phyloP scores from a whole-genome alignment of 2,329 filamentous ascomycete genomes.

The Atkinsonella texensis region DNA sequence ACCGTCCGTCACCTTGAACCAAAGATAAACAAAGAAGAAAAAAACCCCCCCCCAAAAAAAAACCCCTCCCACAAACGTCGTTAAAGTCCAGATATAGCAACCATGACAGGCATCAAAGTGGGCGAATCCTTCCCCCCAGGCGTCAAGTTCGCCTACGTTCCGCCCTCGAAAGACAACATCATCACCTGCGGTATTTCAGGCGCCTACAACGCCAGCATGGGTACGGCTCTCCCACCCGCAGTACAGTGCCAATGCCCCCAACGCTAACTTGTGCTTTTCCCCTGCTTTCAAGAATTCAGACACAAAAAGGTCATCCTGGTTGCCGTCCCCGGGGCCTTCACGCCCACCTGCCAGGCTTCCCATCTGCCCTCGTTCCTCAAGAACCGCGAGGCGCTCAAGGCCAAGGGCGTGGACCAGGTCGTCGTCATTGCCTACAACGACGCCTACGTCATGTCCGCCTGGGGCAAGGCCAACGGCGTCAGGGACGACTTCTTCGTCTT shows the following conservation, averaged over 20 bases:
- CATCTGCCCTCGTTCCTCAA: conserved; percentile 74
- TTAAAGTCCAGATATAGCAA: no score
- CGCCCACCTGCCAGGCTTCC: conserved; percentile 69
- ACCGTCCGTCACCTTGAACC: no score
- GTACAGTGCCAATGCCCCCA: no score
- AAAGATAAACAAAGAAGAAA: no score
- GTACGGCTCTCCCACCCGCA: no score
- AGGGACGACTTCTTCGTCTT: conserved; percentile 62
- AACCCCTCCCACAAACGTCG: no score
- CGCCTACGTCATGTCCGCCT: conserved; percentile 75
- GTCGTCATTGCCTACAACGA: conserved; percentile 79
- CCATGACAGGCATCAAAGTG: conserved; percentile 56
- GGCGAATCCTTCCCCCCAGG: conserved; percentile 75
- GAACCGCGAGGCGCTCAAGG: conserved; percentile 57
- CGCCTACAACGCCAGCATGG: conserved; percentile 68
- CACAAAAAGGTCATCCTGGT: conserved; percentile 45
- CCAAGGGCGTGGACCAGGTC: conserved; percentile 73
- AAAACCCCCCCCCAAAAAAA: no score
- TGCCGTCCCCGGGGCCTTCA: conserved; percentile 62
- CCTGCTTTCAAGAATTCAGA: conserved; percentile 35
- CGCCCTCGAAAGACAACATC: conserved; percentile 60
- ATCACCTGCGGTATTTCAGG: conserved; percentile 68
- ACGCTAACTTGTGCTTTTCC: background rate
- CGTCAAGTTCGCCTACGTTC: conserved; percentile 75
- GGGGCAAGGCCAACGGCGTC: conserved; percentile 78